Base-by-base conservation (phyloP, 2,329 filamentous ascomycete genomes). In the Fusarium xyrophilum region DNA sequence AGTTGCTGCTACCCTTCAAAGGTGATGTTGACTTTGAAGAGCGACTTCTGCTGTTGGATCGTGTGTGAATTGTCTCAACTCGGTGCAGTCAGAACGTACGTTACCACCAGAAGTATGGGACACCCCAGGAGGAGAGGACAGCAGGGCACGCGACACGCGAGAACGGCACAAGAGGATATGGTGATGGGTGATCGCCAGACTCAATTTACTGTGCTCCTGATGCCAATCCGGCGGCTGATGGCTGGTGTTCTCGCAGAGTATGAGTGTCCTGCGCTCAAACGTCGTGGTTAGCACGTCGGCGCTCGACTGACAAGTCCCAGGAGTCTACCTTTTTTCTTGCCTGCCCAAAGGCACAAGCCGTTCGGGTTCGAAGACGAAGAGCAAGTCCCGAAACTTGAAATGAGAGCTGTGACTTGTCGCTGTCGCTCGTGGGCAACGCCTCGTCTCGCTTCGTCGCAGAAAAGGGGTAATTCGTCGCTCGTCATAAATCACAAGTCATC, bases 101-200 rank as follows among this genome's bases (percentile, higher is more conserved):
- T 39, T 15, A 27, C 9, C 1, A 6, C 6, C 19, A 13, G 54
- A n/a, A 44, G n/a, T 5, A 19, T 7, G 13, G 19, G 28, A 33
- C 3, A 17, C 23, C 17, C 12, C 14, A 12, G 15, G 12, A 39
- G 33, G 3, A 21, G 30, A 13, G 3, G 13, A 27, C 11, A 25
- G 11, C 7, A 32, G 7, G 23, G 13, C 48, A 17, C 9, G 14
- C 19, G 15, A 42, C 5, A 2, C 15, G 10, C 9, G 4, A 11
- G 7, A 25, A 25, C 10, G 14, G 38, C 28, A 13, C 13, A 7
- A 15, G 21, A 5, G 4, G 6, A 33, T 2, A 23, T 17, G 2
- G 7, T 2, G 27, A 33, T 33, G 14, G 2, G 10, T 1, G 4
- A 6, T 4, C 3, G 2, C 1, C 19, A 19, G 15, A 0, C 0